These are phyloP conservation scores for Nematocida major DNA, from an alignment of 371 early-diverging fungal genomes.

Conservation along the genomic window DNA sequence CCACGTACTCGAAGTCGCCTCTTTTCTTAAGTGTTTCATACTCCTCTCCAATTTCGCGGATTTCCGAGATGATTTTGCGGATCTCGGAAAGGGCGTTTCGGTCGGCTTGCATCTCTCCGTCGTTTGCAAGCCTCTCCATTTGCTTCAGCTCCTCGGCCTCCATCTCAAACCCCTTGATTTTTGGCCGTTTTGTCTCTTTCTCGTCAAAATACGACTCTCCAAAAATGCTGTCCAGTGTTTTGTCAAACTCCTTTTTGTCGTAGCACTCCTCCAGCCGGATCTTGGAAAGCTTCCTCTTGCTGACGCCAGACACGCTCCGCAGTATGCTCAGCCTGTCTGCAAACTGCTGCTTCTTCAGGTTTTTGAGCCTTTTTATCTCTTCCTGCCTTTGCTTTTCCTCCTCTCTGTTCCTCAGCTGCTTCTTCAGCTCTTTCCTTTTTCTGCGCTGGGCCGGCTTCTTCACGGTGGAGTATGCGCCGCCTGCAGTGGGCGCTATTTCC, in stretches of 20 bases:
- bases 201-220: constrained; percentile 36
- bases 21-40: constrained; percentile 3
- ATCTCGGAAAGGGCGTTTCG: constrained; percentile 7
- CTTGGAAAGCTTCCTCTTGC: constrained; percentile 32
- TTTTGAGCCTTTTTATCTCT: constrained; percentile 43
- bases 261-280: constrained; percentile 15
- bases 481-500: not conserved
- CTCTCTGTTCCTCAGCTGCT: constrained; percentile 19
- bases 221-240: constrained; percentile 8
- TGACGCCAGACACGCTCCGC: constrained; percentile 34
- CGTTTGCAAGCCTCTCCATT: constrained; percentile 10
- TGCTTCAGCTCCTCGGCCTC: constrained; percentile 47
- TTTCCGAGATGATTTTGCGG: constrained; percentile 14
- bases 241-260: constrained; percentile 20
- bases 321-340: constrained; percentile 22
- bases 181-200: constrained; percentile 20
- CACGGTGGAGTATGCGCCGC: constrained; percentile 11
- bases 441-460: constrained; percentile 23
- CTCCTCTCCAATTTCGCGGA: constrained; percentile 31
- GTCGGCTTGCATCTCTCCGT: constrained; percentile 5
- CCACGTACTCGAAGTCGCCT: constrained; percentile 31
- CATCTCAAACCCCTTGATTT: constrained; percentile 11
- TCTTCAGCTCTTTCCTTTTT: constrained; percentile 41
- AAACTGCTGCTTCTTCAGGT: constrained; percentile 47
- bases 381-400: constrained; percentile 33